Evolutionary conservation across 495 filamentous ascomycete species (phyloP), one percentile per base, ranked within the genome.

Genomic region (Penicillium simplicissimum): DNA sequence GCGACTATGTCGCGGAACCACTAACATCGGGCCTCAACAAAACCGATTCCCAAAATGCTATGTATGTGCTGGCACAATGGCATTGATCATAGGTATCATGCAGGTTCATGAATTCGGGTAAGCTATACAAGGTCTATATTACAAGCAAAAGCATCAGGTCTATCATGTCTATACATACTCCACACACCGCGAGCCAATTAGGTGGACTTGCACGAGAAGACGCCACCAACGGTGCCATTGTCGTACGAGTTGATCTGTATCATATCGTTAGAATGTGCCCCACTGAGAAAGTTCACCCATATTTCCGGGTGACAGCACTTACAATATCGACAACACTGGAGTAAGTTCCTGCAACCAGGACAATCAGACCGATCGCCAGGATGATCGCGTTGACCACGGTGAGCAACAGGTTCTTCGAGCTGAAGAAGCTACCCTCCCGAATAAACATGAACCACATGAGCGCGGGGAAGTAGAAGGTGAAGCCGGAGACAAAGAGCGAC

Each of bases 391-490:
- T 53, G 51, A 36, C 4, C 31, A 53, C 34, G 36, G 31, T 21
- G 3, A 53, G 23, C 0, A 31, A 31, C 25, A 53, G 14, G 33
- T 53, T 53, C 51, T 53, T 53, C 51, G 21, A 36, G 31, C 15
- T 17, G 33, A 53, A 62, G 73, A 70, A 74, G 48, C 67, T 75
- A 14, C 74, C 74, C 57, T 73, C 62, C 28, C 70, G 72, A 35
- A 75, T 54, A 9, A 85, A 76, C 75, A 76, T 74, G 70, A 85
- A 84, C 85, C 85, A 88, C 74, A 88, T 85, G 35, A 82, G 69
- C 19, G 83, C 81, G 70, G 61, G 61, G 51, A 59, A 64, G 37
- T 64, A 64, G 52, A 64, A 64, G 23, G 61, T 59, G 56, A 64
- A 64, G 13, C 61, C 61, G 31, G 61, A 64, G 34, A 60, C 59